Percentiles rank a stretch among this genome's conserved stretches.
Conservation (phyloP, 805 yeast genomes). For the Metschnikowia colocasiae region DNA sequence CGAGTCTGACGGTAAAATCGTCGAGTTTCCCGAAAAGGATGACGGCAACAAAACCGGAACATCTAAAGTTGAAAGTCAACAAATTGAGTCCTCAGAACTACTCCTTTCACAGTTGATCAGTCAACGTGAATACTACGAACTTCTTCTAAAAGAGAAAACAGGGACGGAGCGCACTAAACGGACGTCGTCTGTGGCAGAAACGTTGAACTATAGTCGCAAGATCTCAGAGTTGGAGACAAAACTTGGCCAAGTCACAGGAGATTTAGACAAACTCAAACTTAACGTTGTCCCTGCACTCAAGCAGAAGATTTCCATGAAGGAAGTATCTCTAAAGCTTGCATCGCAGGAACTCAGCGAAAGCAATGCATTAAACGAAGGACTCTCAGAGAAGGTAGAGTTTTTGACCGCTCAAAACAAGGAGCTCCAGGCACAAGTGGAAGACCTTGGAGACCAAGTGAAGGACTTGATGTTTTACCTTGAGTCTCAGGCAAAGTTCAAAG, state of each 20-base stretch:
- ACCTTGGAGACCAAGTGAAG: constrained; percentile 57
- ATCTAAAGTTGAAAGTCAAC: constrained; percentile 8
- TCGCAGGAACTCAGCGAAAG: constrained; percentile 31
- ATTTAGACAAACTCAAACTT: constrained; percentile 20
- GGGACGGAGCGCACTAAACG: constrained; percentile 11
- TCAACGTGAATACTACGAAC: constrained; percentile 79
- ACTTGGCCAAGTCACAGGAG: constrained; percentile 17
- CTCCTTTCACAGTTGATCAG: constrained; percentile 78
- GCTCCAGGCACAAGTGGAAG: constrained; percentile 41
- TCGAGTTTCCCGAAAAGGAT: constrained; percentile 55
- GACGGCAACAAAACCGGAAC: constrained; percentile 2
- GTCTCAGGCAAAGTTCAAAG: constrained; percentile 65
- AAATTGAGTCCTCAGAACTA: constrained; percentile 72
- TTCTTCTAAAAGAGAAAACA: constrained; percentile 26
- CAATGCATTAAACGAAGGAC: constrained; percentile 35
- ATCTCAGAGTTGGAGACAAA: constrained; percentile 26
- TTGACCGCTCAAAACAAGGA: constrained; percentile 24
- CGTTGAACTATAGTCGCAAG: neutral
- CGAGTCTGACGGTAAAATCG: constrained; percentile 84
- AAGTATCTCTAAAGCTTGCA: constrained; percentile 26
- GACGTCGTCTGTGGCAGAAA: constrained; percentile 14
- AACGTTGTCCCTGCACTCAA: constrained; percentile 33
- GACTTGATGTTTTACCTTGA: constrained; percentile 82
- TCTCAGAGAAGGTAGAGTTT: constrained; percentile 37
- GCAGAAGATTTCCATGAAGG: constrained; percentile 28